Base-by-base conservation (phyloP, 192 early-diverging fungal genomes). In the Coemansia sp. region DNA sequence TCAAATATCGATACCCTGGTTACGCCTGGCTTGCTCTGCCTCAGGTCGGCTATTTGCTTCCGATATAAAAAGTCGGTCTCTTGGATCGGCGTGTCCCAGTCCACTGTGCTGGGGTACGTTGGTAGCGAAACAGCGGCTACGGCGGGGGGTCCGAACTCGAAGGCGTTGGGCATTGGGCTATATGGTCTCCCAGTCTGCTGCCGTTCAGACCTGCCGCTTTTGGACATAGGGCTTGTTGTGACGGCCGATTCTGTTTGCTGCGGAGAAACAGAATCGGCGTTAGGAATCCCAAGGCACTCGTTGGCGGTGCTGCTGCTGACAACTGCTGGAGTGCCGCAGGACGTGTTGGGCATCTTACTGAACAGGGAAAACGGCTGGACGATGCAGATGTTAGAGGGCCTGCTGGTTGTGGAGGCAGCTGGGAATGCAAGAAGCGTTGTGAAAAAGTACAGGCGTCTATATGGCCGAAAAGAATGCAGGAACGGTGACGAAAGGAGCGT, bases 1-100 rank as follows among this genome's bases (percentile, higher is more conserved):
- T 89, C 87, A 63, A 89, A 86, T 20, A 89, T 77, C 3, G 71
- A 53, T 42, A 84, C 58, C 19, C 74, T 67, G 14, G 69, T 71
- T 52, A 70, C 68, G 3, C 61, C 64, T 4, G 58, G 36, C 59
- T 70, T 75, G 61, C 45, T 54, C 64, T 57, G 63, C 11, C 79
- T 70, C 52, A 81, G 61, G 55, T 66, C 35, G 7, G 70, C 41
- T 3, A 81, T 73, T 62, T 81, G 74, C 32, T 59, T 66, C n/a
- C 79, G 56, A 17, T 81, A 81, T 36, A 81, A 46, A 67, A 76
- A 81, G 62, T 81, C 79, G 0, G 65, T 40, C 9, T 72, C 66
- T 6, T 22, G 42, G 19, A 81, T 58, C 8, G 79, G 73, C n/a
- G 20, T 32, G 5, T 62, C 38, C 79, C 79, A 81, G 67, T 81